A percentile compares a stretch with the other conserved stretches of the same genome.
phyloP scores from a whole-genome alignment of 2,329 filamentous ascomycete species.

The Didymella pinodella region DNA sequence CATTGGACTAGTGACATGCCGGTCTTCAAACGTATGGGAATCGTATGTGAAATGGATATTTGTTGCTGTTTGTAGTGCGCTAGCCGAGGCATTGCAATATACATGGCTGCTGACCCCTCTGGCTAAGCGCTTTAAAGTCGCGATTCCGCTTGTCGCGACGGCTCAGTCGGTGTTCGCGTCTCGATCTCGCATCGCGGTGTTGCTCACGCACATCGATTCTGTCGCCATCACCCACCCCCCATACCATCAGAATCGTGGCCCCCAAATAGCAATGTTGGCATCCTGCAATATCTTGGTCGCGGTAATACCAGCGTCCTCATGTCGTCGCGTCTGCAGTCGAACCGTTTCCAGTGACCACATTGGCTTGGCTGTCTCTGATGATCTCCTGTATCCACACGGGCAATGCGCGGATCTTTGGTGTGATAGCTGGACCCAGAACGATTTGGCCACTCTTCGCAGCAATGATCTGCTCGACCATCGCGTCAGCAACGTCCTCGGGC shows the following conservation, averaged over 20 bases:
- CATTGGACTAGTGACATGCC: slow-evolving; percentile 15
- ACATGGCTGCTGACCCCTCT: slow-evolving; percentile 9
- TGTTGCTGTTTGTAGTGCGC: slow-evolving; percentile 6
- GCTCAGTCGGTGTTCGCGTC: slow-evolving; percentile 8
- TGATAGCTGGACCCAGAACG: slow-evolving; percentile 45
- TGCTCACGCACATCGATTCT: slow-evolving; percentile 3
- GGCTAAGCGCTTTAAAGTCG: slow-evolving; percentile 5
- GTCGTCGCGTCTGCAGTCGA: slow-evolving; percentile 29
- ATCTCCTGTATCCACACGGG: slow-evolving; percentile 48
- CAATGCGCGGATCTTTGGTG: slow-evolving; percentile 38
- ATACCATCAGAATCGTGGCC: not conserved
- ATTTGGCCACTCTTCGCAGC: slow-evolving; percentile 53
- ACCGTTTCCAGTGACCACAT: slow-evolving; percentile 38
- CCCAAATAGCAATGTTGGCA: not conserved
- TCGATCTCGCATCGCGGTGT: not conserved
- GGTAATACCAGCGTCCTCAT: not conserved
- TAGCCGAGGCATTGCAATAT: slow-evolving; percentile 14
- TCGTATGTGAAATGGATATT: slow-evolving; percentile 2
- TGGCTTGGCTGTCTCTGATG: slow-evolving; percentile 42
- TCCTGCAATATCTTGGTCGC: not conserved
- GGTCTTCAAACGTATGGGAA: not conserved
- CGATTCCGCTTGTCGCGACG: slow-evolving; percentile 2
- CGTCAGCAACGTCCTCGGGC: slow-evolving; percentile 52
- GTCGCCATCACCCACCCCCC: not conserved
- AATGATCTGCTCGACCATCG: slow-evolving; percentile 56